Evolutionary conservation across 169 alveolate genomes (phyloP).

Genomic region (Amoebophrya sp.): DNA sequence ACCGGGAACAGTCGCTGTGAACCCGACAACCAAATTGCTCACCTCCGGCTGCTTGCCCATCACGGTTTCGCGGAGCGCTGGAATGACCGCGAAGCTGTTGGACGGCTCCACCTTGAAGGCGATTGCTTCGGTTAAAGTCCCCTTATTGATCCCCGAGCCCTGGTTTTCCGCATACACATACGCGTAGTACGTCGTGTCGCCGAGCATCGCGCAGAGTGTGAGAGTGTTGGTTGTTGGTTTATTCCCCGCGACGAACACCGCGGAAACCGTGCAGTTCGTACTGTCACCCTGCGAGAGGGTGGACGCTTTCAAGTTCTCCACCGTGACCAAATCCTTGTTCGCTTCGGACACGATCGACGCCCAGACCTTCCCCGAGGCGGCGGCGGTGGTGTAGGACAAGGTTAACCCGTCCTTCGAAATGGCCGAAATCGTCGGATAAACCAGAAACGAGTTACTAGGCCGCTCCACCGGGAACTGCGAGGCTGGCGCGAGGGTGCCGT

Average conservation of each 20-base stretch:
- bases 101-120: not conserved
- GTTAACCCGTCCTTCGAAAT: not conserved
- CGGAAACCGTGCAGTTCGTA: not conserved
- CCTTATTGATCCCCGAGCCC: slow-evolving; percentile 34
- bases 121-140: slow-evolving; percentile 35
- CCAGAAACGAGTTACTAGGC: slow-evolving; percentile 24
- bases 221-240: not conserved
- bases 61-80: not conserved
- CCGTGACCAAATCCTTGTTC: slow-evolving; percentile 34
- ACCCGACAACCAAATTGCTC: not conserved
- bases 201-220: slow-evolving; percentile 34
- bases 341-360: slow-evolving; percentile 46
- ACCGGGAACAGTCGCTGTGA: not conserved
- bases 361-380: slow-evolving; percentile 33
- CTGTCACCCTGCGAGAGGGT: not conserved
- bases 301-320: slow-evolving; percentile 35
- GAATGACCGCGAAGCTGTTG: not conserved
- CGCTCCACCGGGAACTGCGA: slow-evolving; percentile 27
- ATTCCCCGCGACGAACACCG: not conserved
- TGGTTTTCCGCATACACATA: slow-evolving; percentile 40
- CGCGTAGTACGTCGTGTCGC: slow-evolving; percentile 31
- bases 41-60: not conserved
- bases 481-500: not conserved
- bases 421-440: not conserved
- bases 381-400: not conserved